Evolutionary conservation across 345 rosid species (phyloP).

Genomic region (Salix caprea): DNA sequence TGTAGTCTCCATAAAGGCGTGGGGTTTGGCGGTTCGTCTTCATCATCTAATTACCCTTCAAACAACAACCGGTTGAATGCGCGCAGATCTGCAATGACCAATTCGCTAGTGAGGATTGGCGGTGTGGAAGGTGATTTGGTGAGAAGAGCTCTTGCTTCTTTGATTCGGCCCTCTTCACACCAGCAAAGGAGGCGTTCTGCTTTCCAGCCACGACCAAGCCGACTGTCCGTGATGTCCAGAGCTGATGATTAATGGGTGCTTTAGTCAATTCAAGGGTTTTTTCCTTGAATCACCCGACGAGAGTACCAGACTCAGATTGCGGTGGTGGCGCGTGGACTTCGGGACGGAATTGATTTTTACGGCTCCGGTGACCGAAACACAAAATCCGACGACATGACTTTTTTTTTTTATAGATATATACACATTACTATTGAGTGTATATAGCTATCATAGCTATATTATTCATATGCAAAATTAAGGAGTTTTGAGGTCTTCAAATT

Average conservation of each 20-base stretch:
- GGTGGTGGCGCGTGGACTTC: constrained; percentile 3
- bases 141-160: constrained; percentile 44
- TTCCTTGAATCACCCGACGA: neutral
- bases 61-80: constrained; percentile 48
- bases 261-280: neutral
- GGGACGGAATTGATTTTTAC: neutral
- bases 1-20: constrained; percentile 60
- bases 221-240: constrained; percentile 45
- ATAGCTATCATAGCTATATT: neutral
- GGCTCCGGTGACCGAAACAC: constrained; percentile 6
- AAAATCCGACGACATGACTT: neutral
- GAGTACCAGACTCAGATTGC: neutral
- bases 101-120: constrained; percentile 63
- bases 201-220: constrained; percentile 71
- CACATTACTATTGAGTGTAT: neutral
- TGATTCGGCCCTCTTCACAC: constrained; percentile 54
- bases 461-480: neutral
- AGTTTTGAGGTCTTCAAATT: neutral
- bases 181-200: constrained; percentile 46
- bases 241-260: constrained; percentile 25
- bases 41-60: constrained; percentile 28
- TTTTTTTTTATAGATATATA: neutral
- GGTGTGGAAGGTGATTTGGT: constrained; percentile 69
- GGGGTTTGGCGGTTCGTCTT: neutral
- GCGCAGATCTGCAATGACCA: constrained; percentile 69